Percentiles rank a stretch among this genome's conserved stretches.
Conservation (phyloP, 352 stramenopile genomes). For the Phytopythium cucurbitacearum region DNA sequence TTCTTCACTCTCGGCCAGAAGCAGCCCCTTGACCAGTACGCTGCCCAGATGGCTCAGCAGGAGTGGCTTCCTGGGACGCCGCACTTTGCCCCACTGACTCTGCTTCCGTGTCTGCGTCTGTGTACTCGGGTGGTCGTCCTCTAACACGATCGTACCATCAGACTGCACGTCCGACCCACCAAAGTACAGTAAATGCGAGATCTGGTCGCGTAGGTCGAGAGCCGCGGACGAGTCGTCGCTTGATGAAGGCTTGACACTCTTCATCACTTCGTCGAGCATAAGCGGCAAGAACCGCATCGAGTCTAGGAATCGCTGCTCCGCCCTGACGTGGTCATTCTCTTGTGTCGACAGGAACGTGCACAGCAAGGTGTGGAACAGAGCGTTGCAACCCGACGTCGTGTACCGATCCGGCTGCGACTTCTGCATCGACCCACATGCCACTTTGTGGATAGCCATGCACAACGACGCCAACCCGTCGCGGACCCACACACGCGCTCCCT, state of each 20-base stretch:
- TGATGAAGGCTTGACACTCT: not conserved
- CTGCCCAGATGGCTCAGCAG: constrained; percentile 70
- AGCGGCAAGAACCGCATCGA: constrained; percentile 72
- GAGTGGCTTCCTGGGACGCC: constrained; percentile 70
- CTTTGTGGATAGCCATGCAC: constrained; percentile 84
- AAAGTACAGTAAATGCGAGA: constrained; percentile 64
- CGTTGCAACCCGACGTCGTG: constrained; percentile 66
- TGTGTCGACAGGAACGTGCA: constrained; percentile 66
- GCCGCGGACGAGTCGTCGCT: constrained; percentile 17
- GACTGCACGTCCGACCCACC: constrained; percentile 64
- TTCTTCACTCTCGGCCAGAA: constrained; percentile 48
- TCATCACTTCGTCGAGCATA: constrained; percentile 58
- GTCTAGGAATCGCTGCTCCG: constrained; percentile 55
- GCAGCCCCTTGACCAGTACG: constrained; percentile 63
- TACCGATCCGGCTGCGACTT: constrained; percentile 81
- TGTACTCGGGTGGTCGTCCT: constrained; percentile 74
- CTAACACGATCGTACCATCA: constrained; percentile 63
- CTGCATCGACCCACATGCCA: constrained; percentile 77
- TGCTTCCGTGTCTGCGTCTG: constrained; percentile 87
- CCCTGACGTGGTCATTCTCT: constrained; percentile 55
- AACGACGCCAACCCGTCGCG: constrained; percentile 66
- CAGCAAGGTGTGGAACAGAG: constrained; percentile 75
- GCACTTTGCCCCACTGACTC: constrained; percentile 80
- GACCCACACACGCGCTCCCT: constrained; percentile 47
- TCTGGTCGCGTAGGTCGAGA: constrained; percentile 30